These are phyloP conservation scores for Myxozyma neglecta DNA, from an alignment of 805 yeast species.

Conservation along the genomic window DNA sequence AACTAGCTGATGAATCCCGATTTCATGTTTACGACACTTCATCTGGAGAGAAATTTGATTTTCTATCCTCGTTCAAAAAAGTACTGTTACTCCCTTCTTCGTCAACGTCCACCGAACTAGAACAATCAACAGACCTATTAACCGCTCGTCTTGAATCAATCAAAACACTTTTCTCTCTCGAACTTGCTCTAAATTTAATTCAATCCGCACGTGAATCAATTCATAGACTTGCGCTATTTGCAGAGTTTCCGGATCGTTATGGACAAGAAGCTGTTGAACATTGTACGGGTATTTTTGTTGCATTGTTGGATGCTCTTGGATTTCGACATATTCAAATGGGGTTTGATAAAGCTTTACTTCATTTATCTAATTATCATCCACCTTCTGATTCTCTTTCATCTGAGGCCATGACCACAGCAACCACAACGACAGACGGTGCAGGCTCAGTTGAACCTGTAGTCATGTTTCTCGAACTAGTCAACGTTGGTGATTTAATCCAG, in stretches of 20 bases:
- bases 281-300: constrained; percentile 66
- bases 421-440: constrained; percentile 2
- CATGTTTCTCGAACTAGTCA: constrained; percentile 85
- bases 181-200: constrained; percentile 68
- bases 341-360: constrained; percentile 72
- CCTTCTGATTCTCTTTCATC: constrained; percentile 31
- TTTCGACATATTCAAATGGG: constrained; percentile 79
- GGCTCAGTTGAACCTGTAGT: constrained; percentile 64
- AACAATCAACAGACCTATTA: constrained; percentile 77
- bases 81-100: constrained; percentile 45
- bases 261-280: constrained; percentile 46
- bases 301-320: constrained; percentile 62
- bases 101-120: constrained; percentile 59
- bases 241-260: constrained; percentile 39
- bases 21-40: constrained; percentile 52
- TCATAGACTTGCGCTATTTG: constrained; percentile 56
- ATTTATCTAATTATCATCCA: constrained; percentile 73
- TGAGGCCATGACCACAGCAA: neutral
- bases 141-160: constrained; percentile 73
- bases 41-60: constrained; percentile 49
- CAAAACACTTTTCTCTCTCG: constrained; percentile 75
- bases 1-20: constrained; percentile 50
- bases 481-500: constrained; percentile 86
- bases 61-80: constrained; percentile 52
- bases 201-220: constrained; percentile 67